Evolutionary conservation across 176 grass and related monocot genomes (phyloP), one percentile per base, ranked within the genome.

Genomic region (barley (Hordeum vulgare)): DNA sequence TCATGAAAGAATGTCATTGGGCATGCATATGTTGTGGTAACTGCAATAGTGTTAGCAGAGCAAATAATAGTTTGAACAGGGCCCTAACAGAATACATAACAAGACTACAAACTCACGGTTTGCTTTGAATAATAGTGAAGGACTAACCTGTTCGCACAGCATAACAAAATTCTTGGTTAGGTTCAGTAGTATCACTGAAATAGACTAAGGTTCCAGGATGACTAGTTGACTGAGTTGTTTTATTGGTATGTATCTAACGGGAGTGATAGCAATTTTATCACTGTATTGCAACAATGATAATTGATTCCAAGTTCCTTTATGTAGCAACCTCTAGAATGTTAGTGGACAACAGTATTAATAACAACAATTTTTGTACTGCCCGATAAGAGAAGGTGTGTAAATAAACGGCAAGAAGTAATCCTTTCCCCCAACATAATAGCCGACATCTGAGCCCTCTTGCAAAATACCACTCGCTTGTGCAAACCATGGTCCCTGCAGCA

Each of bases 11-110:
- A 35, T 5, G 34, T 5, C 96, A 64, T 95, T 98, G 11, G 93
- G 95, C 66, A 91, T 98, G 77, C 95, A 98, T 85, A 98, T 98
- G 85, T 95, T 95, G 83, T 98, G 94, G 90, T 98, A 97, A 56
- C 95, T 97, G 83, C 79, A 90, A 69, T 85, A 83, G 39, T 70
- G 31, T 79, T 58, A 72, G 20, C 14, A 13, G 21, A 80, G 82
- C 31, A n/a, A 25, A 61, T 86, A 27, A 83, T 68, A 71, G 5
- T 58, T 59, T 83, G 53, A 78, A 73, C 2, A 57, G 59, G 47
- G 53, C 9, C 40, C 20, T 36, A n/a, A 66, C n/a, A 59, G 66
- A 85, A 74, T 33, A 41, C 24, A 77, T 4, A 60, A 40, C 40
- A 80, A 77, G 6, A 81, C 61, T 29, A 53, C 21, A 61, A 74